Percentiles rank a stretch among this genome's conserved stretches.
phyloP scores from a whole-genome alignment of 305 asterid species.

The Fraxinus nigra region DNA sequence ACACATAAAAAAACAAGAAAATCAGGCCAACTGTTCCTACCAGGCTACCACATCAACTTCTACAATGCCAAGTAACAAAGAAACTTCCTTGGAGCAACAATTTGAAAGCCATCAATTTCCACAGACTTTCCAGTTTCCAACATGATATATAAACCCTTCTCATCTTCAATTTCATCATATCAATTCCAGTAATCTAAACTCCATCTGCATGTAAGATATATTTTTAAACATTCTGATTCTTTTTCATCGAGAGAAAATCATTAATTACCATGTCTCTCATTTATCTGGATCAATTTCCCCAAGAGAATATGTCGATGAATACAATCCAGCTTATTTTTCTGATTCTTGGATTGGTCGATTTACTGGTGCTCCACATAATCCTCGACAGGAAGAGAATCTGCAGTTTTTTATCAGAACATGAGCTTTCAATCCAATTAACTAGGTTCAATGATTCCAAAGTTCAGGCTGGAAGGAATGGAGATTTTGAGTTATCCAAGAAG shows the following conservation, averaged over 20 bases:
- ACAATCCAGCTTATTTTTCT: conserved; percentile 23
- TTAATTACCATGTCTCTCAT: conserved; percentile 27
- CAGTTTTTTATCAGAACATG: conserved; percentile 24
- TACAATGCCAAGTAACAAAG: conserved; percentile 3
- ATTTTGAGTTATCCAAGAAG: background rate
- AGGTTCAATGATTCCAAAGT: background rate
- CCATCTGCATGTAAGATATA: background rate
- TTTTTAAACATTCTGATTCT: background rate
- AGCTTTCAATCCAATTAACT: background rate
- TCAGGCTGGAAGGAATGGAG: background rate
- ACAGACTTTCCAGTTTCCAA: background rate
- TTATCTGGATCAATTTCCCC: conserved; percentile 27
- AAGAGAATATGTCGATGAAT: conserved; percentile 22
- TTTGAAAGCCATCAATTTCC: conserved; percentile 8
- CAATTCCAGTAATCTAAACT: background rate
- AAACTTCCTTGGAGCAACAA: conserved; percentile 21
- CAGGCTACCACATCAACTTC: conserved; percentile 18
- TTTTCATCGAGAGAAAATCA: background rate
- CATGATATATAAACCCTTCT: background rate
- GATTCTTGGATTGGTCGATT: conserved; percentile 24
- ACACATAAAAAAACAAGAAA: conserved; percentile 18
- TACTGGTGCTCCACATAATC: conserved; percentile 25
- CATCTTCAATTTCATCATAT: background rate
- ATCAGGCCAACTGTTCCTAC: conserved; percentile 27
- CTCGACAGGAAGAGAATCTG: conserved; percentile 27